Conservation (phyloP, 495 filamentous ascomycete species). For the Lepidopterella palustris region DNA sequence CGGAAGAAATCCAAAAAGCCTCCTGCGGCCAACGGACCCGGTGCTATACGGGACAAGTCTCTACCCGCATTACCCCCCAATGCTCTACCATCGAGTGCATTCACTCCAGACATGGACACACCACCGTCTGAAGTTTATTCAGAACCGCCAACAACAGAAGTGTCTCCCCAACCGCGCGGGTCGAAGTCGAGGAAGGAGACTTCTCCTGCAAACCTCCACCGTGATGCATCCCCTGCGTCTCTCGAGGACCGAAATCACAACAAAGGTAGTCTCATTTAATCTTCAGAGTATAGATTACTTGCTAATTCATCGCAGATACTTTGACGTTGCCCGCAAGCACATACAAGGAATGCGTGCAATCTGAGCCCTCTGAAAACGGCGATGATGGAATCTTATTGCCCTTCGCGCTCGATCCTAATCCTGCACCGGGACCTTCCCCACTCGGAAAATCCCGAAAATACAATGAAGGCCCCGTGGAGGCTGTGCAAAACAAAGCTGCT, state of each 20-base stretch:
- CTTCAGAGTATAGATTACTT: too few species aligned
- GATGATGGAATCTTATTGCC: conserved; percentile 86
- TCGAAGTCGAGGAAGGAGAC: conserved; percentile 30
- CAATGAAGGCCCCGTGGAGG: conserved; percentile 8
- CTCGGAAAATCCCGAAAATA: conserved; percentile 19
- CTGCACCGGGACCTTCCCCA: conserved; percentile 54
- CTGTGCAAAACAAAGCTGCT: not conserved
- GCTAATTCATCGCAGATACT: conserved; percentile 41
- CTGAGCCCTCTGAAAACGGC: conserved; percentile 50
- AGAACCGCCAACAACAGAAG: conserved; percentile 61
- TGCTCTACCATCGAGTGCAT: conserved; percentile 53
- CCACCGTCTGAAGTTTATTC: conserved; percentile 54
- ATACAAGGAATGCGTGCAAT: conserved; percentile 75
- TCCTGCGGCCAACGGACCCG: conserved; percentile 44
- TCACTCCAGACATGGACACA: conserved; percentile 61
- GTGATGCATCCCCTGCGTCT: conserved; percentile 36
- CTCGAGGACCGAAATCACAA: conserved; percentile 32
- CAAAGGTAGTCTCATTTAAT: too few species aligned
- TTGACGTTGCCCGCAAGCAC: conserved; percentile 65
- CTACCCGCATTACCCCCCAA: conserved; percentile 84
- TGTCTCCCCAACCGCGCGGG: conserved; percentile 58
- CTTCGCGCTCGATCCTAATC: conserved; percentile 79
- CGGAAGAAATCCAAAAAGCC: conserved; percentile 75
- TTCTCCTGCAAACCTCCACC: conserved; percentile 28
- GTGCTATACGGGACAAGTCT: conserved; percentile 82